Base-by-base conservation (phyloP, 2,329 filamentous ascomycete genomes). In the Aureobasidium sp. region DNA sequence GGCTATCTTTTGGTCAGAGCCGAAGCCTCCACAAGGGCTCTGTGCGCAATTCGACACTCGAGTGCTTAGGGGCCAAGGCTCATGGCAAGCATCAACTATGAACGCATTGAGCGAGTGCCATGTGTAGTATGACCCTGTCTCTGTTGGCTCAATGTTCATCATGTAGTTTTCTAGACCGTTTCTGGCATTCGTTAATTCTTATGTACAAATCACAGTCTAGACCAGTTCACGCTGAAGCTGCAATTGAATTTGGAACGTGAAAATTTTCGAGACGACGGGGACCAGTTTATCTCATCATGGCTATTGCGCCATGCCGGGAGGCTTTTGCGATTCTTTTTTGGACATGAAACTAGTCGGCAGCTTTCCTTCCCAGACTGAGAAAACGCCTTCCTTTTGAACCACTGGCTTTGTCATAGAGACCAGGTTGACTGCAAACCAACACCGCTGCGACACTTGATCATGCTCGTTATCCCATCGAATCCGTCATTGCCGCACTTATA, bases 401-500 rank as follows among this genome's bases (percentile, higher is more conserved):
- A 56, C 60, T 62, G 60, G 41, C 48, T 55, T 48, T 51, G 36
- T 46, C 39, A 51, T 41, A 48, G 41, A 56, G 47, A 32, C 60
- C 60, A 56, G 48, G 29, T 62, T 47, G 60, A 62, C 60, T 62
- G 60, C 60, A 56, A 62, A 62, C 46, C 59, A 53, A 61, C 48
- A 62, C 60, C 60, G 41, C 41, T 55, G 48, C 59, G 47, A 61
- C 48, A 52, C 59, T 46, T 59, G 57, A 39, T 56, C 60, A 62
- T 62, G 47, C 60, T 62, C 60, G 39, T 53, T 41, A 62, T 55
- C 50, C 60, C 50, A 46, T 39, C 51, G 51, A 48, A 34, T 56
- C 43, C 34, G 53, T 47, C 41, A 5, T 44, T 39, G 26, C 39
- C 39, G 61, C 52, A 65, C 55, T 68, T 70, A 75, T 74, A 75